A percentile compares a stretch with the other conserved stretches of the same genome.
Conservation (phyloP, 2,329 filamentous ascomycete genomes). For the Rutstroemia sp. region DNA sequence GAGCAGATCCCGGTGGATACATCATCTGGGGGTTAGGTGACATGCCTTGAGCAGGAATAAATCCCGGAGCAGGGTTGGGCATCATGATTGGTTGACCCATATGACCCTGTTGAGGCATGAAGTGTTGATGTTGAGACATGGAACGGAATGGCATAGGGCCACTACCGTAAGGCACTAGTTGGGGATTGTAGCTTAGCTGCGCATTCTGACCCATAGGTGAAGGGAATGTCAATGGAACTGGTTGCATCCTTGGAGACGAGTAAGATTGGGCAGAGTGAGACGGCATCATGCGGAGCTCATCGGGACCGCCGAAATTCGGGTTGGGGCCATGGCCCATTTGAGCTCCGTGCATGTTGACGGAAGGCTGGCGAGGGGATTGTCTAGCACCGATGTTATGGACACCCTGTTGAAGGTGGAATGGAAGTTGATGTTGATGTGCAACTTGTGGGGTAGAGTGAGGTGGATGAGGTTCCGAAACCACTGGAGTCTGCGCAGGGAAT, state of each 20-base stretch:
- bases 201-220: constrained; percentile 61
- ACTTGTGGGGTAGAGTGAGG: constrained; percentile 64
- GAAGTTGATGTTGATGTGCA: constrained; percentile 77
- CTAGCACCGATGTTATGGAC: constrained; percentile 60
- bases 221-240: constrained; percentile 65
- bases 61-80: constrained; percentile 61
- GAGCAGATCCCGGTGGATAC: constrained; percentile 64
- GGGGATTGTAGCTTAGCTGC: constrained; percentile 62
- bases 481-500: constrained; percentile 46
- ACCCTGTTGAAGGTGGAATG: constrained; percentile 72
- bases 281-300: constrained; percentile 81
- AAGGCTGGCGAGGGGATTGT: constrained; percentile 67
- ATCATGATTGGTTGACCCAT: constrained; percentile 79
- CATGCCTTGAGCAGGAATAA: constrained; percentile 69
- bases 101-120: constrained; percentile 61
- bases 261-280: constrained; percentile 78
- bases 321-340: constrained; percentile 62
- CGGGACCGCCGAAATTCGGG: constrained; percentile 62
- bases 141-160: constrained; percentile 69
- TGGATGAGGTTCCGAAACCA: constrained; percentile 53
- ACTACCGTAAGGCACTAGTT: constrained; percentile 59
- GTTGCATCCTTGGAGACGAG: constrained; percentile 72
- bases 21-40: constrained; percentile 71
- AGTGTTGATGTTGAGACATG: constrained; percentile 65
- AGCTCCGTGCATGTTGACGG: constrained; percentile 69